Percentiles rank a stretch among this genome's conserved stretches.
phyloP scores from a whole-genome alignment of 768 basidiomycete species.

The Punctularia strigosozonata region DNA sequence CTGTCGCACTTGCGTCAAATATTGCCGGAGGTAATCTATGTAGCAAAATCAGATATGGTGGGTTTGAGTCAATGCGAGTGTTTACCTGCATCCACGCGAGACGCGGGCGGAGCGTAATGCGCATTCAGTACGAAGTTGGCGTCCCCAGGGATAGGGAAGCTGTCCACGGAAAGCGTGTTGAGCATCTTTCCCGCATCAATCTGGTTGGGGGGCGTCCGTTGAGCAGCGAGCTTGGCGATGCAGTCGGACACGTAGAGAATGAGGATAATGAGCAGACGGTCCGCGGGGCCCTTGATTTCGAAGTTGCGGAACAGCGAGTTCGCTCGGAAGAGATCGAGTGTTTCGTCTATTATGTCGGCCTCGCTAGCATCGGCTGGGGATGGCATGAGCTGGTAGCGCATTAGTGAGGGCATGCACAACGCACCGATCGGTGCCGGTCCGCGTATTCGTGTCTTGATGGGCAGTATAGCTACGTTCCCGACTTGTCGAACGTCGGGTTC shows the following conservation, averaged over 20 bases:
- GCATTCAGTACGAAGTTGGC: constrained; percentile 89
- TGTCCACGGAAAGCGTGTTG: constrained; percentile 89
- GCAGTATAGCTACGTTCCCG: constrained; percentile 84
- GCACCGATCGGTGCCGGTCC: constrained; percentile 79
- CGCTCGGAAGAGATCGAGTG: constrained; percentile 92
- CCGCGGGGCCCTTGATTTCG: constrained; percentile 97
- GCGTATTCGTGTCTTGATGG: constrained; percentile 84
- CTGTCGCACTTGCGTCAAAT: constrained; percentile 87
- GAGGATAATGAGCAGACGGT: constrained; percentile 91
- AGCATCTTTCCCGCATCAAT: constrained; percentile 81
- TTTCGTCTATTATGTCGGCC: constrained; percentile 91
- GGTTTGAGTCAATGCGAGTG: no score
- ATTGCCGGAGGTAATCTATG: constrained; percentile 79
- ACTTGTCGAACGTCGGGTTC: constrained; percentile 69
- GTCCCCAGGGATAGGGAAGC: constrained; percentile 90
- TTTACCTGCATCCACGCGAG: constrained; percentile 70
- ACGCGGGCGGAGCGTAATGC: constrained; percentile 75
- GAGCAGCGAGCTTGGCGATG: constrained; percentile 74
- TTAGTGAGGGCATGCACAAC: constrained; percentile 5
- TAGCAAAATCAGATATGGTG: neutral
- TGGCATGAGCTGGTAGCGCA: constrained; percentile 6
- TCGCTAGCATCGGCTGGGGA: constrained; percentile 61
- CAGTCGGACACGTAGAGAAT: constrained; percentile 98
- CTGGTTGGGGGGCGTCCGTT: constrained; percentile 56
- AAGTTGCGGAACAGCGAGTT: constrained; percentile 99